Percentiles rank a stretch among this genome's conserved stretches.
phyloP scores from a whole-genome alignment of 2,329 filamentous ascomycete genomes.

The Colletotrichum paranaense region DNA sequence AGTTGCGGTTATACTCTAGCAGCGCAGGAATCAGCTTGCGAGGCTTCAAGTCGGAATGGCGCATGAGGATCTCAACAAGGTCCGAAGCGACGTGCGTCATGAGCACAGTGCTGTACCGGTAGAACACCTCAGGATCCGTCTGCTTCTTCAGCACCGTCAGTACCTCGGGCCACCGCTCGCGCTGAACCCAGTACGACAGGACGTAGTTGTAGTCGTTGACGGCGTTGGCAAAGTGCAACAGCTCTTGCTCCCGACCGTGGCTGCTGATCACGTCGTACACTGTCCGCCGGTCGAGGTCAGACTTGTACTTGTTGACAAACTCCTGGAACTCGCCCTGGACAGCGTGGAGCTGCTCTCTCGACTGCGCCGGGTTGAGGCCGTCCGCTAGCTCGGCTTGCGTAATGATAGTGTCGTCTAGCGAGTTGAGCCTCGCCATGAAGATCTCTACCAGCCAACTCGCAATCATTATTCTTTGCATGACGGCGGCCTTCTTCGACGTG shows the following conservation, averaged over 20 bases:
- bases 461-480: slow-evolving; percentile 96
- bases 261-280: slow-evolving; percentile 96
- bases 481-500: slow-evolving; percentile 81
- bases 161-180: slow-evolving; percentile 90
- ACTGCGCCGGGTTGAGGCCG: slow-evolving; percentile 76
- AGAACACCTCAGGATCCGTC: slow-evolving; percentile 92
- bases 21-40: slow-evolving; percentile 92
- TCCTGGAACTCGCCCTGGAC: slow-evolving; percentile 86
- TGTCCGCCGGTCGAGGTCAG: slow-evolving; percentile 89
- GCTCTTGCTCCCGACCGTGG: slow-evolving; percentile 91
- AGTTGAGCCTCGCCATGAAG: slow-evolving; percentile 97
- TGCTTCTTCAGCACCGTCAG: slow-evolving; percentile 92
- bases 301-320: slow-evolving; percentile 86
- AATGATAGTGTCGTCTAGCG: slow-evolving; percentile 91
- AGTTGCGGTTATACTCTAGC: slow-evolving; percentile 90
- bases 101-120: slow-evolving; percentile 95
- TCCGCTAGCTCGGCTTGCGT: slow-evolving; percentile 86
- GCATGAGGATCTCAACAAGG: slow-evolving; percentile 94
- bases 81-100: slow-evolving; percentile 90
- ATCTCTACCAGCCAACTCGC: slow-evolving; percentile 95
- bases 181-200: slow-evolving; percentile 95
- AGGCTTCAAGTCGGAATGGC: slow-evolving; percentile 85
- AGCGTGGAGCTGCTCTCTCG: slow-evolving; percentile 75
- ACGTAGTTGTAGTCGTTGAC: slow-evolving; percentile 96
- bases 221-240: slow-evolving; percentile 89